Evolutionary conservation across 2,329 filamentous ascomycete species (phyloP).

Genomic region (Dichotomopilus funicola): DNA sequence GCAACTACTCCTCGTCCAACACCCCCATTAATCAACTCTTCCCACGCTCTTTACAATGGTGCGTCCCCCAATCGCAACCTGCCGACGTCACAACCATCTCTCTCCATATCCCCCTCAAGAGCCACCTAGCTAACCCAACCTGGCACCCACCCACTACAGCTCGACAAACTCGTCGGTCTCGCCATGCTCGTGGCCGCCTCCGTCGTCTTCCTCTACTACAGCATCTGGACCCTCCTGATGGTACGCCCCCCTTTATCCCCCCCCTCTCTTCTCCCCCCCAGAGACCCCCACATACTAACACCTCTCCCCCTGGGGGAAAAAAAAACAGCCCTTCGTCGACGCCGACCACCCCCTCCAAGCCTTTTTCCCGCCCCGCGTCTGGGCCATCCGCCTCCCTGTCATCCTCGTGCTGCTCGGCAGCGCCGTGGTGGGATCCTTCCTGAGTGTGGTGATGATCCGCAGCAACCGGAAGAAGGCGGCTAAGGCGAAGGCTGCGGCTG

Average conservation of each 20-base stretch:
- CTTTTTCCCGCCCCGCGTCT: slow-evolving; percentile 93
- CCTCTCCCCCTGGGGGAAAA: neutral
- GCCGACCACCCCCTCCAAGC: slow-evolving; percentile 86
- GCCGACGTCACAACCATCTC: neutral
- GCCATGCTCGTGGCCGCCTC: slow-evolving; percentile 62
- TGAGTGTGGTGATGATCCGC: slow-evolving; percentile 96
- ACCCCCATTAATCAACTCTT: neutral
- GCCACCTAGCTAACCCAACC: slow-evolving; percentile 5
- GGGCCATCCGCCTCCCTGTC: slow-evolving; percentile 97
- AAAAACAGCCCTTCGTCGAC: slow-evolving; percentile 84
- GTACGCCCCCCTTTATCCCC: slow-evolving; percentile 42
- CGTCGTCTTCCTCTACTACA: slow-evolving; percentile 76
- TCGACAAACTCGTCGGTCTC: slow-evolving; percentile 74
- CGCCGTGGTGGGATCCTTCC: slow-evolving; percentile 91
- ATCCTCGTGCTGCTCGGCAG: slow-evolving; percentile 89
- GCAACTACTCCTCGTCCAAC: neutral
- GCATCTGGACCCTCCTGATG: slow-evolving; percentile 95
- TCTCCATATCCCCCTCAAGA: neutral
- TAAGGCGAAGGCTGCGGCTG: slow-evolving; percentile 73
- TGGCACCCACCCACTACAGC: slow-evolving; percentile 44
- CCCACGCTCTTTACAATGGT: slow-evolving; percentile 13
- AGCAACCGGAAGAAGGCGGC: slow-evolving; percentile 97
- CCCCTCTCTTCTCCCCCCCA: neutral
- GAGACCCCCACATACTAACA: neutral
- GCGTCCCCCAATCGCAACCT: neutral